phyloP scores from a whole-genome alignment of 148 eudicot genomes.

The Mesembryanthemum crystallinum region DNA sequence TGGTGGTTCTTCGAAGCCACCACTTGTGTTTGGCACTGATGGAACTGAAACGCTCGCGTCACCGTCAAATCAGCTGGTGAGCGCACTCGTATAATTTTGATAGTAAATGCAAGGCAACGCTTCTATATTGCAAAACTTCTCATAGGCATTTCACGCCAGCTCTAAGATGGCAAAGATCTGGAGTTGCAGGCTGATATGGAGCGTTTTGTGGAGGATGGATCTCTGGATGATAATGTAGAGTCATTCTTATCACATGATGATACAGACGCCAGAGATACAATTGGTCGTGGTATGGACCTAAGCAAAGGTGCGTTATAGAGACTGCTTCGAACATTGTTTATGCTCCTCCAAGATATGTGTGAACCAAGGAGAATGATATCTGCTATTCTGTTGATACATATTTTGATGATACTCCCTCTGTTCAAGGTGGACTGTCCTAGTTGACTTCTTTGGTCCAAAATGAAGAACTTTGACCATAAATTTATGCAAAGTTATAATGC shows the following conservation, averaged over 20 bases:
- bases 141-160: constrained; percentile 36
- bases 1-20: constrained; percentile 58
- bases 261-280: constrained; percentile 63
- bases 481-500: no score
- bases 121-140: constrained; percentile 25
- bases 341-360: neutral
- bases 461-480: no score
- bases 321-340: no score
- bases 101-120: neutral
- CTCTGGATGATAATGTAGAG: constrained; percentile 88
- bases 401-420: no score
- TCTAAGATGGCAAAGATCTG: constrained; percentile 69
- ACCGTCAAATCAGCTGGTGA: constrained; percentile 78
- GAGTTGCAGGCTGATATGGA: constrained; percentile 85
- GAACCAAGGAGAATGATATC: neutral
- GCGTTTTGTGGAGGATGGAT: constrained; percentile 86
- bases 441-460: no score
- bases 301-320: constrained; percentile 59
- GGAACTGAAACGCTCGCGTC: constrained; percentile 60
- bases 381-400: neutral
- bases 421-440: no score
- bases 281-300: constrained; percentile 72
- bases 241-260: constrained; percentile 93
- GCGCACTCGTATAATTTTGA: constrained; percentile 16
- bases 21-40: constrained; percentile 69